These are phyloP conservation scores for Megacollybia marginata DNA, from an alignment of 768 basidiomycete species.

Conservation along the genomic window DNA sequence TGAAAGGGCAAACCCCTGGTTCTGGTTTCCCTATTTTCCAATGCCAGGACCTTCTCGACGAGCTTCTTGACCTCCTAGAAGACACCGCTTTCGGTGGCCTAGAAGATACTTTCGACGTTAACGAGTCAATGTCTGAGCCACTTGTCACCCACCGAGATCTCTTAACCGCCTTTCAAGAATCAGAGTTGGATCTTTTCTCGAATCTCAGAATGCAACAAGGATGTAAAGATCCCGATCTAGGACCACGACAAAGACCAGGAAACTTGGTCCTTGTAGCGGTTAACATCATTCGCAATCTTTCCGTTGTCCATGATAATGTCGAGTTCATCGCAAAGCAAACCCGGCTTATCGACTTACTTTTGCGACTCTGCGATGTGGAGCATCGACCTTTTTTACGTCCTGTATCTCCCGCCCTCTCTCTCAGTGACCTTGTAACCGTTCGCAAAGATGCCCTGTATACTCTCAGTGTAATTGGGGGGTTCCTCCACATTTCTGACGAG, in stretches of 20 bases:
- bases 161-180: constrained; percentile 48
- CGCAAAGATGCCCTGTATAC: constrained; percentile 75
- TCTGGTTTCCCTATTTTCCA: constrained; percentile 71
- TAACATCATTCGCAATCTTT: constrained; percentile 84
- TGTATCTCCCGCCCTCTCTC: constrained; percentile 52
- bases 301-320: constrained; percentile 66
- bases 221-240: constrained; percentile 38
- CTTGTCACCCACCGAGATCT: constrained; percentile 62
- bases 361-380: constrained; percentile 60
- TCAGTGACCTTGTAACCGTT: constrained; percentile 62
- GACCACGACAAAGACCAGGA: constrained; percentile 59
- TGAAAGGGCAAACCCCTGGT: constrained; percentile 57
- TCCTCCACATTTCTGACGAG: constrained; percentile 40
- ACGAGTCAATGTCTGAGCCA: constrained; percentile 18
- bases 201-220: constrained; percentile 42
- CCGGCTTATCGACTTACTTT: constrained; percentile 54
- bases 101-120: constrained; percentile 21
- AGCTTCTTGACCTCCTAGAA: constrained; percentile 80
- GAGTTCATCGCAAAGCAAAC: constrained; percentile 58
- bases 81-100: constrained; percentile 64
- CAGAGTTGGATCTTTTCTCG: constrained; percentile 54
- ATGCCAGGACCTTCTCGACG: constrained; percentile 77
- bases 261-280: constrained; percentile 62
- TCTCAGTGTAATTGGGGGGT: constrained; percentile 51
- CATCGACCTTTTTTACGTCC: constrained; percentile 29